These are phyloP conservation scores for Ustilago cynodontis DNA, from an alignment of 1,284 basidiomycete genomes.

Conservation along the genomic window DNA sequence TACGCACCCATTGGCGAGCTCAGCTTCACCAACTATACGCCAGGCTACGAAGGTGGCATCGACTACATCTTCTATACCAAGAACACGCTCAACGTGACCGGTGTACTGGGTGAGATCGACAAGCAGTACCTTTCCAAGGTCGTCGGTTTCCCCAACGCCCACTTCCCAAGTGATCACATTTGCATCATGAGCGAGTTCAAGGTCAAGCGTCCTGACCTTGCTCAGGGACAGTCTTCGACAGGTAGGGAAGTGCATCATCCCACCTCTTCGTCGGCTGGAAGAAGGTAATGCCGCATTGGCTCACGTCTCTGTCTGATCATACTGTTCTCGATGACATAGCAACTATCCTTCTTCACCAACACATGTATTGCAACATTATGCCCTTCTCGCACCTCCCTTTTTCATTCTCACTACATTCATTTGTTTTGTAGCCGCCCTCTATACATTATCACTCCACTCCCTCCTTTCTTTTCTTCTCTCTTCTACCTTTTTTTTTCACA, in stretches of 20 bases:
- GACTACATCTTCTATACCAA: constrained; percentile 95
- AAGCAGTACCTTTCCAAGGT: constrained; percentile 85
- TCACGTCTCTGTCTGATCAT: not conserved
- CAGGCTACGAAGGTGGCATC: constrained; percentile 76
- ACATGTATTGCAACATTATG: not conserved
- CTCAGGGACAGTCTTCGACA: constrained; percentile 1
- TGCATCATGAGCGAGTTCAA: constrained; percentile 69
- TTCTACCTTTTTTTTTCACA: not conserved
- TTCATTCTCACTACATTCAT: constrained; percentile 1
- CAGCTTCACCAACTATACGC: constrained; percentile 90
- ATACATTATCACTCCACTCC: constrained; percentile 1
- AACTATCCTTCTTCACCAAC: constrained; percentile 2
- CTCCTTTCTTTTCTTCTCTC: not conserved
- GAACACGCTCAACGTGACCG: constrained; percentile 82
- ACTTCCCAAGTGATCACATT: constrained; percentile 78
- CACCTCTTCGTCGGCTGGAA: constrained; percentile 8
- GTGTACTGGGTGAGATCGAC: constrained; percentile 90
- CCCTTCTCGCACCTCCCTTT: not conserved
- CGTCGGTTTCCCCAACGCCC: constrained; percentile 96
- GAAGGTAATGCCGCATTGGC: constrained; percentile 9
- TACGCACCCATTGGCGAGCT: constrained; percentile 74
- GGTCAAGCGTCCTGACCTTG: constrained; percentile 50
- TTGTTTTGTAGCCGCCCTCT: not conserved
- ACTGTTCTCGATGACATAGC: not conserved
- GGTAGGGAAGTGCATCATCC: constrained; percentile 32